Conservation (phyloP, 129 eudicot species). For the Artemisia tridentata region DNA sequence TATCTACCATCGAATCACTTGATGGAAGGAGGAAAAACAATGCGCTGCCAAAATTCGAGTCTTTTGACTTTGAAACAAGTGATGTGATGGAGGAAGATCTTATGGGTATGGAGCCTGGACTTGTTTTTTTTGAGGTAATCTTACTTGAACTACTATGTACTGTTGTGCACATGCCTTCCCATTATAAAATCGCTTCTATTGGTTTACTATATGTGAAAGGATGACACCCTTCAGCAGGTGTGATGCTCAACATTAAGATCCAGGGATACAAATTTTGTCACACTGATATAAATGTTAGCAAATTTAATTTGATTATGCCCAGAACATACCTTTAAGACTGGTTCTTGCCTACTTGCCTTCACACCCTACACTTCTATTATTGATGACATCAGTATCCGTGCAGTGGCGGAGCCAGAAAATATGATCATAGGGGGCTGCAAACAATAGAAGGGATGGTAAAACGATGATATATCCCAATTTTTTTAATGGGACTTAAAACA, state of each 20-base stretch:
- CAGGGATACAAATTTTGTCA: not conserved
- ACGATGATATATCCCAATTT: no score
- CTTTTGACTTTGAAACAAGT: constrained; percentile 69
- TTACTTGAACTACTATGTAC: constrained; percentile 8
- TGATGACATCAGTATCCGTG: no score
- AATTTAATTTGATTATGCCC: no score
- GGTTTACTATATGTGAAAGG: not conserved
- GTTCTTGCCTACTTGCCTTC: no score
- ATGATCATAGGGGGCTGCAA: no score
- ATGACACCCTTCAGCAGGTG: not conserved
- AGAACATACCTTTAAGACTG: no score
- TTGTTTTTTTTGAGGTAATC: constrained; percentile 90
- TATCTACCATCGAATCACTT: constrained; percentile 24
- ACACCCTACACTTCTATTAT: no score
- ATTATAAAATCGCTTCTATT: constrained; percentile 1
- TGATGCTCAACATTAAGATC: constrained; percentile 16
- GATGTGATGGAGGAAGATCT: constrained; percentile 98
- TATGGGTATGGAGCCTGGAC: constrained; percentile 95
- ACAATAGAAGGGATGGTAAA: no score
- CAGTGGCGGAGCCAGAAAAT: no score
- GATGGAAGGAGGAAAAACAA: constrained; percentile 34
- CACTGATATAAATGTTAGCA: not conserved
- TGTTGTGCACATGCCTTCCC: constrained; percentile 17
- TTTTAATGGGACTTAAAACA: no score
- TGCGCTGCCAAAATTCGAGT: constrained; percentile 69